A percentile compares a stretch with the other conserved stretches of the same genome.
Evolutionary conservation across 1,284 basidiomycete genomes (phyloP).

Genomic region (Vanrija humicola): DNA sequence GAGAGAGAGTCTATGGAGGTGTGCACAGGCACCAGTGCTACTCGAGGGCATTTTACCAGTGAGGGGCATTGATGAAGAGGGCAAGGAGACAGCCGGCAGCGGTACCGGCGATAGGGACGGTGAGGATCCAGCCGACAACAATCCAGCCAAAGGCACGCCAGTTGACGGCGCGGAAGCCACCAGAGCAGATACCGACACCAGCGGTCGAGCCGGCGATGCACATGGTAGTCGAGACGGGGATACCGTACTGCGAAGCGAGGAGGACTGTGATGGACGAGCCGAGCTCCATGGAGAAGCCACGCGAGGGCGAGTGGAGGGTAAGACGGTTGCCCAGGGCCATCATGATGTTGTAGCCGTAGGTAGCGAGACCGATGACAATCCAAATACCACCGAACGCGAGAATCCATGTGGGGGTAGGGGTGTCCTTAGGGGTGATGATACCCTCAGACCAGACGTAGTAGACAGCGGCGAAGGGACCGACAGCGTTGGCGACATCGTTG

Average conservation of each 20-base stretch:
- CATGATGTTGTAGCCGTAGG: slow-evolving; percentile 50
- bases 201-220: slow-evolving; percentile 44
- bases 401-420: slow-evolving; percentile 51
- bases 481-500: slow-evolving; percentile 48
- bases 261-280: slow-evolving; percentile 52
- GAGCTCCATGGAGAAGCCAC: slow-evolving; percentile 54
- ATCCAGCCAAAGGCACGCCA: slow-evolving; percentile 42
- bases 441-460: slow-evolving; percentile 49
- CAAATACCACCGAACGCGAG: slow-evolving; percentile 48
- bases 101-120: slow-evolving; percentile 49
- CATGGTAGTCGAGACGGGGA: slow-evolving; percentile 50
- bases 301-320: slow-evolving; percentile 52
- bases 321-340: slow-evolving; percentile 51
- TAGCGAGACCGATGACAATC: slow-evolving; percentile 52
- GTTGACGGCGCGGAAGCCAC: slow-evolving; percentile 47
- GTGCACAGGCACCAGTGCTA: too few relatives aligned
- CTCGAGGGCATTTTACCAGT: slow-evolving; percentile 7
- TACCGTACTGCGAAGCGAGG: slow-evolving; percentile 48
- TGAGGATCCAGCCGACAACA: slow-evolving; percentile 46
- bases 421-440: slow-evolving; percentile 35
- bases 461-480: slow-evolving; percentile 46
- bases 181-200: slow-evolving; percentile 47
- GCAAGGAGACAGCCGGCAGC: slow-evolving; percentile 46
- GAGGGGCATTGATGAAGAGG: slow-evolving; percentile 50
- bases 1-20: too few relatives aligned